phyloP scores from a whole-genome alignment of 75 land plant genomes.

The Ceratopteris richardii region DNA sequence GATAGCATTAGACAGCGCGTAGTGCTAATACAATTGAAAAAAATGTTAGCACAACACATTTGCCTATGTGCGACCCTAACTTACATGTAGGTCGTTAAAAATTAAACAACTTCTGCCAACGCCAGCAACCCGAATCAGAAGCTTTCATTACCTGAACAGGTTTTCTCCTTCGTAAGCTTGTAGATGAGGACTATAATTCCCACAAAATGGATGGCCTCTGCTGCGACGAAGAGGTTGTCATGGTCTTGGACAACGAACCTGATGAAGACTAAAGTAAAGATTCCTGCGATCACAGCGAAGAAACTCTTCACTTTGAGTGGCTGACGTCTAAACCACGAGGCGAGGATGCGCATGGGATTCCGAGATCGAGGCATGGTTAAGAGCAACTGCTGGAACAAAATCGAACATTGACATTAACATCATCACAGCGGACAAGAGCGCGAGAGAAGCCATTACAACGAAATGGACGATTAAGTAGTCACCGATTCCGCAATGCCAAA shows the following conservation, averaged over 20 bases:
- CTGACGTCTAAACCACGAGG: slow-evolving; percentile 59
- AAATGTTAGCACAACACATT: no score
- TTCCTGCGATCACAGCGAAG: slow-evolving; percentile 31
- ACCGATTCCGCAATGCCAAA: no score
- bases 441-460: no score
- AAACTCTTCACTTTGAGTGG: slow-evolving; percentile 60
- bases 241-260: slow-evolving; percentile 47
- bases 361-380: slow-evolving; percentile 7
- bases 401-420: no score
- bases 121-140: background rate
- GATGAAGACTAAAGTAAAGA: slow-evolving; percentile 43
- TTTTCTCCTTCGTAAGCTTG: slow-evolving; percentile 73
- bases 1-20: no score
- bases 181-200: slow-evolving; percentile 72
- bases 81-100: background rate
- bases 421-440: no score
- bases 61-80: no score
- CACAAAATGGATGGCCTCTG: slow-evolving; percentile 61
- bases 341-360: slow-evolving; percentile 36
- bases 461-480: no score
- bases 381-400: no score
- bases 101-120: background rate
- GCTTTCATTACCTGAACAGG: slow-evolving; percentile 57
- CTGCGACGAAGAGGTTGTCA: slow-evolving; percentile 70
- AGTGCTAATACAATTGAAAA: no score